Evolutionary conservation across 2,329 filamentous ascomycete genomes (phyloP), one percentile per base, ranked within the genome.

Genomic region (Rasamsonia emersonii): DNA sequence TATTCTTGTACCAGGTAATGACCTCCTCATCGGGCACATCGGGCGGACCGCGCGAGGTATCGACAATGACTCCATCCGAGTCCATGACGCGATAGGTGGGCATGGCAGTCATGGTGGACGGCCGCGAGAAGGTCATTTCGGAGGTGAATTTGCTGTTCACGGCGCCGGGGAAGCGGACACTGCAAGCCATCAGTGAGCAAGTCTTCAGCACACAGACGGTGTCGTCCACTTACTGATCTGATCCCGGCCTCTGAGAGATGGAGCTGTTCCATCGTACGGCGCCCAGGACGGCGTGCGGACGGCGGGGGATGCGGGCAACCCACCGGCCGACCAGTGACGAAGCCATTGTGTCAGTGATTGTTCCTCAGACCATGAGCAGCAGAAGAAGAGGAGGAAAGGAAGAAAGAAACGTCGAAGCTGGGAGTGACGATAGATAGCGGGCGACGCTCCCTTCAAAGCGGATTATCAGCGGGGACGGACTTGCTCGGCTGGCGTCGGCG

Each of bases 31-130:
- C 63, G 24, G 70, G 68, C 2, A 91, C 74, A 49, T 88, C 62
- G 4, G 67, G 79, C 0, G 77, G 75, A 31, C 70, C 65, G 49
- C 82, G 79, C 9, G 71, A 69, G 29, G 75, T 70, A 60, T 95
- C 86, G 11, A 96, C 77, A 23, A 94, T 73, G 18, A 73, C 69
- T 30, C 91, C 91, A 54, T 95, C 78, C 45, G 93, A 86, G 57
- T 93, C 83, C 52, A 98, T 80, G 16, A 89, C 78, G 29, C 91
- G 82, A 65, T 93, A 98, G 4, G 91, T 96, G 16, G 88, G 77
- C 52, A 98, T 82, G 4, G 86, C 80, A 19, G 77, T 68, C 47
- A 79, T 73, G 32, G 78, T 74, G 24, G 78, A 72, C 1, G 88
- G 83, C 30, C 75, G 73, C 34, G 84, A 75, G 59, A 94, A 96